Percentiles rank a stretch among this genome's conserved stretches.
phyloP scores from a whole-genome alignment of 164 flowering plant genomes.

The Amborella trichopoda region DNA sequence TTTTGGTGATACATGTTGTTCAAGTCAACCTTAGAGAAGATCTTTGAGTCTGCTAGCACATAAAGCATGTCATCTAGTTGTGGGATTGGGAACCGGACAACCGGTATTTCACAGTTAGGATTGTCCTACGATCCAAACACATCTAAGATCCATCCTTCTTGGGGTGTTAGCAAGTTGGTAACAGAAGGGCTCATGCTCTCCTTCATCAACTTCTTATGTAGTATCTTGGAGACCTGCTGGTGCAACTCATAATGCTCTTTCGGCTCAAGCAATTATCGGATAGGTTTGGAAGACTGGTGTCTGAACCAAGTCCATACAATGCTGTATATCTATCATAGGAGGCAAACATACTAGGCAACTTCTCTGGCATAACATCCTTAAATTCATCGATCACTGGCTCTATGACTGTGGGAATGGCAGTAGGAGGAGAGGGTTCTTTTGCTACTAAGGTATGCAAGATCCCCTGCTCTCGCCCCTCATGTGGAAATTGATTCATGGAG shows the following conservation, averaged over 20 bases:
- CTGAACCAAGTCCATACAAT: background rate
- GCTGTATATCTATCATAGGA: background rate
- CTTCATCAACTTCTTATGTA: background rate
- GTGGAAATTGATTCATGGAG: background rate
- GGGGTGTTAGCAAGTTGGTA: background rate
- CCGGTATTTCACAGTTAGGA: too few species aligned
- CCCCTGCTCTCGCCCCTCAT: background rate
- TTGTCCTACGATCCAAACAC: constrained; percentile 2
- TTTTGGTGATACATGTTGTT: background rate
- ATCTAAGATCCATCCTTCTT: constrained; percentile 3
- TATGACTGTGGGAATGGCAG: background rate
- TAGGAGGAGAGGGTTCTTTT: background rate
- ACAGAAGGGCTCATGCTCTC: constrained; percentile 1
- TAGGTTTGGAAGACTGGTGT: background rate
- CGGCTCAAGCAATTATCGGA: background rate
- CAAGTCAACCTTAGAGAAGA: background rate
- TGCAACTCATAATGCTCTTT: background rate
- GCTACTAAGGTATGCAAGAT: background rate
- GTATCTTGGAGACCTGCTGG: background rate
- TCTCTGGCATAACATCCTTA: background rate
- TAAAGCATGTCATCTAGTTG: constrained; percentile 1
- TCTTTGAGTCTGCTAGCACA: background rate
- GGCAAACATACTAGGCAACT: too few species aligned
- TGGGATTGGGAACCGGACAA: background rate
- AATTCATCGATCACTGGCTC: background rate